Conservation (phyloP, 257 asterid genomes). For the Lycium barbarum region DNA sequence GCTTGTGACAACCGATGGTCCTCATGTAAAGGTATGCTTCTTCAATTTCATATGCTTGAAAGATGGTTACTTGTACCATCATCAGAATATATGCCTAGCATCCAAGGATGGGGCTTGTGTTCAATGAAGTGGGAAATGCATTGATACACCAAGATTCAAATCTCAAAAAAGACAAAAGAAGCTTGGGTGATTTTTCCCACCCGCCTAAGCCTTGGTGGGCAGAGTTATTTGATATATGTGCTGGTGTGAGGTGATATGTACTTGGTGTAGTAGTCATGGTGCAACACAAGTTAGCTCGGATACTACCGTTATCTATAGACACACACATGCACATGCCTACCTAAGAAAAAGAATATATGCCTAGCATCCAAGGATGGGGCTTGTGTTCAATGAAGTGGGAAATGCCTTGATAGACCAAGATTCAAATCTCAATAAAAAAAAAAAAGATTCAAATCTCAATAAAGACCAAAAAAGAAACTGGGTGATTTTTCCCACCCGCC, state of each 20-base stretch:
- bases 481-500: not conserved
- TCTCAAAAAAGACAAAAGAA: not conserved
- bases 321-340: not conserved
- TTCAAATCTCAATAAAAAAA: too few relatives aligned
- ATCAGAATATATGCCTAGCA: not conserved
- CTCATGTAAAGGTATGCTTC: slow-evolving; percentile 71
- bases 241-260: not conserved
- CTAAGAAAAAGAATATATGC: not conserved
- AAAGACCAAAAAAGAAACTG: not conserved
- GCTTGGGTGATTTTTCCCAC: not conserved
- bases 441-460: not conserved
- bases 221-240: not conserved
- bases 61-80: not conserved
- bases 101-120: not conserved
- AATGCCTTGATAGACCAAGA: not conserved
- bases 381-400: not conserved
- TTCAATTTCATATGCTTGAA: slow-evolving; percentile 17
- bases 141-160: not conserved
- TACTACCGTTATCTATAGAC: not conserved
- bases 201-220: not conserved
- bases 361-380: not conserved
- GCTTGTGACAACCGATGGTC: slow-evolving; percentile 62
- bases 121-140: not conserved
- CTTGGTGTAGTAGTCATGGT: not conserved
- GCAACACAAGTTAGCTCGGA: not conserved